Evolutionary conservation across 441 rosid species (phyloP), one percentile per base, ranked within the genome.

Genomic region (Populus hybrid): DNA sequence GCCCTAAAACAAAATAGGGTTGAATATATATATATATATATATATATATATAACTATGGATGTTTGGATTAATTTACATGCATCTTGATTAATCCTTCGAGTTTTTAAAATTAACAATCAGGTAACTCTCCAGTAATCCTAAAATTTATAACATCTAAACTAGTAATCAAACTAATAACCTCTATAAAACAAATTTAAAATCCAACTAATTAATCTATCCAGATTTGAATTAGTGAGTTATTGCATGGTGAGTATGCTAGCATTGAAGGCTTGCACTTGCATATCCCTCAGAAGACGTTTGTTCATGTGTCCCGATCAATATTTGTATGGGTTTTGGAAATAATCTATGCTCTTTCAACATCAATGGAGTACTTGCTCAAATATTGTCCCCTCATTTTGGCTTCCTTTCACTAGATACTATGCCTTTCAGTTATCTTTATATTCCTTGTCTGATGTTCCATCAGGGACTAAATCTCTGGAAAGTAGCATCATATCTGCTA

Each of bases 271-370:
- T 6, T 53, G 18, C 21, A 71, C 36, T 64, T 31, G 16, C 61
- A 26, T 6, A 31, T n/a, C 16, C 42, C 65, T 16, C 61, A 20
- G 36, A 61, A 33, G 35, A 6, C 6, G 76, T 71, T 74, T 42
- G 72, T 26, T 68, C 3, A n/a, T 71, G 61, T 73, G 66, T 77
- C 80, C 80, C 53, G 50, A 45, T 73, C 75, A 68, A 26, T 68
- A 59, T 66, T 71, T 67, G 71, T 61, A n/a, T 21, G 23, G 71
- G 29, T 64, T 20, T 36, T 38, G 59, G 29, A 72, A 45, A 23
- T 20, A 67, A 72, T 14, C 14, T 69, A n/a, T 6, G 14, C 40
- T 68, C 20, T 68, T 67, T 68, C 82, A 67, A 61, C 72, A 63
- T 74, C 64, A 71, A 2, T 72, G n/a, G 72, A 20, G 50, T 9